These are phyloP conservation scores for Sclerospora graminicola DNA, from an alignment of 352 stramenopile species.

Conservation along the genomic window DNA sequence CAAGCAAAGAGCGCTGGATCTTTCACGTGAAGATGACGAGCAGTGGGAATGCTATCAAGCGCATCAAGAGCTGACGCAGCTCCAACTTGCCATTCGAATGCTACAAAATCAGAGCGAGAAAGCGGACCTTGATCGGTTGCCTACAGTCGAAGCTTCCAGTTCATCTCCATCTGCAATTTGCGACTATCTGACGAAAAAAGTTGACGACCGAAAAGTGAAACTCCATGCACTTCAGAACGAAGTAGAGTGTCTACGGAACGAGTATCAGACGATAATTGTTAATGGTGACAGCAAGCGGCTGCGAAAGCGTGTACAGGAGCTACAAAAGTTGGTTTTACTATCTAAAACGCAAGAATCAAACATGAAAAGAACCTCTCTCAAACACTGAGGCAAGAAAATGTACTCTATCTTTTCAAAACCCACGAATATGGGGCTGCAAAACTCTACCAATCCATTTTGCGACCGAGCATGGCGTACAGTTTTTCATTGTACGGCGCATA, in stretches of 20 bases:
- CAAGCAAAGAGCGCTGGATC: no score
- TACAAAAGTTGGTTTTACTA: slow-evolving; percentile 60
- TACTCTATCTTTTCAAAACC: slow-evolving; percentile 4
- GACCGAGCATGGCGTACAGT: slow-evolving; percentile 52
- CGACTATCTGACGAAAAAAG: slow-evolving; percentile 20
- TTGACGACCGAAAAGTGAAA: not conserved
- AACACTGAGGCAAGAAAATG: slow-evolving; percentile 27
- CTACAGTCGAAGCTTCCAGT: no score
- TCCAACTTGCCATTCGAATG: no score
- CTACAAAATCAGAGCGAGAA: no score
- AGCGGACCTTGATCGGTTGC: no score
- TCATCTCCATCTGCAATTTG: no score
- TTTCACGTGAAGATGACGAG: no score
- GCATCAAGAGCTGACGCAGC: no score
- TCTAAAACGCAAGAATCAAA: slow-evolving; percentile 47
- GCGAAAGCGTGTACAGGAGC: slow-evolving; percentile 44
- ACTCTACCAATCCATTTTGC: slow-evolving; percentile 49
- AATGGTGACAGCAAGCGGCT: slow-evolving; percentile 38
- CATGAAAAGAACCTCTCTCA: slow-evolving; percentile 6
- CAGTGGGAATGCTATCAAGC: no score
- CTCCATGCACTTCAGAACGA: no score
- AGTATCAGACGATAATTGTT: slow-evolving; percentile 20
- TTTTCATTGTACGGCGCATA: slow-evolving; percentile 81
- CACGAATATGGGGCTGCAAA: not conserved
- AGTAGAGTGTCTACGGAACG: no score